Conservation (phyloP, 148 eudicot genomes). For the Fallopia convolvulus region DNA sequence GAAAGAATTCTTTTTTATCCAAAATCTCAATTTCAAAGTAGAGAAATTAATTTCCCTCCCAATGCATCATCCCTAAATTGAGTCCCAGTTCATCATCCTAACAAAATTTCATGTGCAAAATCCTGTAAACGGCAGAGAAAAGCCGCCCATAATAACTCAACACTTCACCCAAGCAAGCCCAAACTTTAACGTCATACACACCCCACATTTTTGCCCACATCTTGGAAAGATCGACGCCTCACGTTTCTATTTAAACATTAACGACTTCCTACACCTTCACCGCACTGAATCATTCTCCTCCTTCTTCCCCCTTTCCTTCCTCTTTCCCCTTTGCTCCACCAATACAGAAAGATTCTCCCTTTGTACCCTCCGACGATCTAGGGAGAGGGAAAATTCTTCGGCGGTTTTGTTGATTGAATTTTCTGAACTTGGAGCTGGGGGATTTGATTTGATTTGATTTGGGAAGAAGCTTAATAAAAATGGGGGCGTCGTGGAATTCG, state of each 20-base stretch:
- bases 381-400: neutral
- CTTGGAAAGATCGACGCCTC: neutral
- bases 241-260: neutral
- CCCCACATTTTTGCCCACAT: neutral
- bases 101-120: neutral
- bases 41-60: neutral
- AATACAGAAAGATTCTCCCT: neutral
- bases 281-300: neutral
- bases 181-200: neutral
- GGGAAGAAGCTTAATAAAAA: neutral
- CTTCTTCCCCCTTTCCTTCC: neutral
- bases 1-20: neutral
- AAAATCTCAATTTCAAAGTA: neutral
- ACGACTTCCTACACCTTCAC: neutral
- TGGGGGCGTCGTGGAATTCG: conserved; percentile 42
- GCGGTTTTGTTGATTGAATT: neutral
- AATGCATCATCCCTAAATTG: neutral
- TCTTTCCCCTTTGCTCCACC: neutral
- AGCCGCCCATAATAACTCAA: conserved; percentile 5
- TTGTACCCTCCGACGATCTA: neutral
- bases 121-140: neutral
- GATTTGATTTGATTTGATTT: neutral
- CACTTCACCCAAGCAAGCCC: neutral
- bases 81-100: neutral
- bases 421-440: neutral